phyloP scores from a whole-genome alignment of 805 yeast genomes.

The Candida arabinofermentans region DNA sequence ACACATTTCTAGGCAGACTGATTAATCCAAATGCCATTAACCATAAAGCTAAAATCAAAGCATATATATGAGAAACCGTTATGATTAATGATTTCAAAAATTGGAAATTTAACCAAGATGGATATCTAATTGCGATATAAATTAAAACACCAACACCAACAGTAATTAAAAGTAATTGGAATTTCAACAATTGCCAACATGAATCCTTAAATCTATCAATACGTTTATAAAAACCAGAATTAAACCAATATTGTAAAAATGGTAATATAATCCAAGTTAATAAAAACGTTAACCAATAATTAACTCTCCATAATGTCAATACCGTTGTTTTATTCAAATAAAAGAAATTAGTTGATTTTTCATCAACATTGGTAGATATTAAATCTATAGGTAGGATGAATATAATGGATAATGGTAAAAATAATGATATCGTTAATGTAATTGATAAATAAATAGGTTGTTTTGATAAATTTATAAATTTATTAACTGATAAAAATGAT shows the following conservation, averaged over 20 bases:
- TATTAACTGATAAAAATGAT: constrained; percentile 34
- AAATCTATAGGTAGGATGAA: constrained; percentile 74
- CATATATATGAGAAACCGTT: constrained; percentile 73
- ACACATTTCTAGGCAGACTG: constrained; percentile 50
- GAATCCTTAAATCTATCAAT: constrained; percentile 51
- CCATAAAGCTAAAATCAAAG: constrained; percentile 74
- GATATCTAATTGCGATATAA: constrained; percentile 47
- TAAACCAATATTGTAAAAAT: constrained; percentile 64
- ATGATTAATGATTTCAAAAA: constrained; percentile 64
- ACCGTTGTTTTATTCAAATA: constrained; percentile 43
- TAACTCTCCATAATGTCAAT: constrained; percentile 62
- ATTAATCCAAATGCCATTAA: constrained; percentile 80
- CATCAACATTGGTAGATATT: constrained; percentile 44
- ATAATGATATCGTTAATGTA: constrained; percentile 56
- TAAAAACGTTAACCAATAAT: constrained; percentile 78
- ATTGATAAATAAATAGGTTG: constrained; percentile 42
- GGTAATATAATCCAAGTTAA: constrained; percentile 79
- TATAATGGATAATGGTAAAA: constrained; percentile 71
- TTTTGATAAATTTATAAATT: constrained; percentile 30
- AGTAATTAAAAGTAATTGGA: constrained; percentile 53
- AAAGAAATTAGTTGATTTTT: constrained; percentile 33
- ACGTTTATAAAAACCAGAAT: constrained; percentile 60
- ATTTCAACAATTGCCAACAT: constrained; percentile 49
- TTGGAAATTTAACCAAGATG: constrained; percentile 32
- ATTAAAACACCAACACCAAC: constrained; percentile 51